Base-by-base conservation (phyloP, 73 alveolate genomes). In the Uronychia binucleata region DNA sequence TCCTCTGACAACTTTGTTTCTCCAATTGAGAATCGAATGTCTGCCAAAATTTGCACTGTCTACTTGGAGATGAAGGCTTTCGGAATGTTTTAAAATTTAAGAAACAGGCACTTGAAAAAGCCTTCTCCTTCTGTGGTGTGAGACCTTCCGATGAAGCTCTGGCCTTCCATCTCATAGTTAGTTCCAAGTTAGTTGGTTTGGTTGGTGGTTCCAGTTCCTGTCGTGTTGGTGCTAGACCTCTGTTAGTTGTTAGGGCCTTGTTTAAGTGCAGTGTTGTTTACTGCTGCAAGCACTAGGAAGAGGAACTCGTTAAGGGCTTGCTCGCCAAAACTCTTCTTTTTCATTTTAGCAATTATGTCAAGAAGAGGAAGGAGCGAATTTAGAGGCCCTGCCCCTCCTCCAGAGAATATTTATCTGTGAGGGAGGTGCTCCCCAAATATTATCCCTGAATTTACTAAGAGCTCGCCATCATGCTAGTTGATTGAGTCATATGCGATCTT, bases 21-120 rank as follows among this genome's bases (percentile, higher is more conserved):
- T 74, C 89, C 93, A n/a, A 90, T 85, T 34, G 80, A 77, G 33
- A 90, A 90, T 34, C 92, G 59, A 0, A 90, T 90, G 30, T 90
- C 95, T 26, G 91, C 95, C 29, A 90, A 88, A 19, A 77, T 58
- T 76, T 90, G 82, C 28, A 90, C 83, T 8, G 86, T 78, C 34
- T 90, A 25, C 19, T 59, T 85, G 27, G 80, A 82, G 31, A 90
- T 84, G 59, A 74, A 59, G 26, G 33, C 34, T 1, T 85, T 32
- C 26, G 89, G 92, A 0, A 86, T 59, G 14, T 85, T 33, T 31
- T 33, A 74, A 26, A 90, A 74, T 75, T 75, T 28, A 35, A 58
- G 57, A 79, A 89, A 89, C 28, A 89, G 77, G 8, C 79, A 67
- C 34, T 60, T 77, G 74, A 84, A 77, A 85, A 89, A 89, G 0